phyloP scores from a whole-genome alignment of 83 land plant genomes.

The Diphasiastrum complanatum region DNA sequence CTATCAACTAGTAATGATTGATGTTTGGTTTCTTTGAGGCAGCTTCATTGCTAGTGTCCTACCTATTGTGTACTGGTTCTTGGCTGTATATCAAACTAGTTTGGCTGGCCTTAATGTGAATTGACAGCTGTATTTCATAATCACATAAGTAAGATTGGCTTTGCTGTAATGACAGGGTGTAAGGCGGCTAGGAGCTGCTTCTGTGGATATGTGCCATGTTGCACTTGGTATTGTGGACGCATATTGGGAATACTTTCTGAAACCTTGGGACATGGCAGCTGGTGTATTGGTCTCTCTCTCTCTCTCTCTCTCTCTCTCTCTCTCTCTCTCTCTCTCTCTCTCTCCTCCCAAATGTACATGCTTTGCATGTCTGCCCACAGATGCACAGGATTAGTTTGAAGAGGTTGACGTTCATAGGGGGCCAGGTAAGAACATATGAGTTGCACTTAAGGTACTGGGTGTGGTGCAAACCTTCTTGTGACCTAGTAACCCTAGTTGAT shows the following conservation, averaged over 20 bases:
- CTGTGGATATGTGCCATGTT: slow-evolving; percentile 98
- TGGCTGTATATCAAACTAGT: neutral
- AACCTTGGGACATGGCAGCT: slow-evolving; percentile 99
- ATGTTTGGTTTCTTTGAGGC: slow-evolving; percentile 2
- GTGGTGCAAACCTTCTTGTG: no score
- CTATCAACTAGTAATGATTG: slow-evolving; percentile 4
- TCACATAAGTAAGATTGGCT: no score
- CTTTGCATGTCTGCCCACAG: no score
- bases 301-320: slow-evolving; percentile 4
- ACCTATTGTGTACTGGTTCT: neutral
- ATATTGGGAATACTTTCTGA: slow-evolving; percentile 95
- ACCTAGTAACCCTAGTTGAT: no score
- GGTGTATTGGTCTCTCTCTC: slow-evolving; percentile 73
- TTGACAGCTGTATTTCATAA: neutral
- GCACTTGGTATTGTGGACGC: slow-evolving; percentile 91
- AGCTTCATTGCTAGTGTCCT: no score
- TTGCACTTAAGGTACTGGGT: no score
- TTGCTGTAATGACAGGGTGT: slow-evolving; percentile 85
- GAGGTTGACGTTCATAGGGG: no score
- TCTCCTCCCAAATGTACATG: neutral
- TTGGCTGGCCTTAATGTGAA: neutral
- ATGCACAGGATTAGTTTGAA: no score
- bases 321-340: neutral
- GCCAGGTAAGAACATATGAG: no score
- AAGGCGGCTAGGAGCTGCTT: slow-evolving; percentile 91